These are phyloP conservation scores for Salix purpurea DNA, from an alignment of 345 rosid species.

Conservation along the genomic window DNA sequence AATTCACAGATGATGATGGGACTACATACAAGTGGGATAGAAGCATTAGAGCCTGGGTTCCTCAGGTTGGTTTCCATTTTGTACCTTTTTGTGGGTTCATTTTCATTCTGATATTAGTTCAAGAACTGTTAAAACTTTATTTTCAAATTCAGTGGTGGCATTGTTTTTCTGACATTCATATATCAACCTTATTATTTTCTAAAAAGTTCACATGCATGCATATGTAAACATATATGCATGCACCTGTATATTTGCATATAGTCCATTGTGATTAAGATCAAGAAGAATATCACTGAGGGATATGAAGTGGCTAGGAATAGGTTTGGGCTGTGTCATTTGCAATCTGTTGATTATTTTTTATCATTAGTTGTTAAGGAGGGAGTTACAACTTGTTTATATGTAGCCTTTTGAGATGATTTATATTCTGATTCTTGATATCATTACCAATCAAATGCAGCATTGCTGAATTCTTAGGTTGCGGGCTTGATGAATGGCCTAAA, in stretches of 20 bases:
- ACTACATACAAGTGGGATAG: constrained; percentile 82
- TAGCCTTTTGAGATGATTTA: neutral
- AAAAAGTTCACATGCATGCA: neutral
- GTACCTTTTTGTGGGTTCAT: neutral
- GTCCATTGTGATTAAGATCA: neutral
- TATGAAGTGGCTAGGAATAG: neutral
- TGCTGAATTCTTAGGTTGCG: neutral
- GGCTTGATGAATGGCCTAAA: neutral
- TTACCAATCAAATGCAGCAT: neutral
- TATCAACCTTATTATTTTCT: neutral
- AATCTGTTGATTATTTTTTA: neutral
- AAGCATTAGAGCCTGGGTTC: constrained; percentile 76
- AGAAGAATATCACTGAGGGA: neutral
- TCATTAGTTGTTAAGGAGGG: neutral
- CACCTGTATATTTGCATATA: neutral
- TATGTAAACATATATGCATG: neutral
- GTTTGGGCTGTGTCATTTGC: neutral
- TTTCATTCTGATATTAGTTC: neutral
- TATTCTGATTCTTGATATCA: neutral
- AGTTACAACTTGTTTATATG: neutral
- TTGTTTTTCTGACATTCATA: neutral
- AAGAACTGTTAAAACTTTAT: neutral
- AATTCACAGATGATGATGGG: constrained; percentile 95
- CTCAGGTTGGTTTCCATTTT: constrained; percentile 60
- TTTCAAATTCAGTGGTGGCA: neutral